Conservation (phyloP, 768 basidiomycete genomes). For the Sistotremastrum niveocremeum region DNA sequence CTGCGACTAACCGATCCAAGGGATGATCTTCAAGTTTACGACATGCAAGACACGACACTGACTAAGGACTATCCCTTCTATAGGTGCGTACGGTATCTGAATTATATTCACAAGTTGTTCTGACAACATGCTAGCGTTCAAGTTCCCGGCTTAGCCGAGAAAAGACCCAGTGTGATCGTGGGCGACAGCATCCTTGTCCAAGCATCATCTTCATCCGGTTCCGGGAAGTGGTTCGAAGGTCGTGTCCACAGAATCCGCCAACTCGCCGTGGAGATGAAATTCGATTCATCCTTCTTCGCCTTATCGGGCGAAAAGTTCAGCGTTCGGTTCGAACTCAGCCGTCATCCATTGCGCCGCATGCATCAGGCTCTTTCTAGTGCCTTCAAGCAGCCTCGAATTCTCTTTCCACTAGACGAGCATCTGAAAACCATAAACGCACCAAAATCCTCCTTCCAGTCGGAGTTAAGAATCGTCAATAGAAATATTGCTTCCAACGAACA, state of each 20-base stretch:
- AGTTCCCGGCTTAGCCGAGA: slow-evolving; percentile 43
- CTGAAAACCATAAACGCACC: slow-evolving; percentile 3
- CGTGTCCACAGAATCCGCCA: slow-evolving; percentile 38
- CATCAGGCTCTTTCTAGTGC: slow-evolving; percentile 41
- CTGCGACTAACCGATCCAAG: slow-evolving; percentile 9
- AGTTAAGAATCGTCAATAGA: slow-evolving; percentile 23
- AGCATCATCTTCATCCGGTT: slow-evolving; percentile 21
- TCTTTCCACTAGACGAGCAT: slow-evolving; percentile 33
- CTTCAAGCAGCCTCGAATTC: slow-evolving; percentile 30
- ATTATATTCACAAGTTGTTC: neutral
- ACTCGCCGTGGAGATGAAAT: slow-evolving; percentile 37
- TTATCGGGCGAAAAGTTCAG: slow-evolving; percentile 27
- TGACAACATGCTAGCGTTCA: slow-evolving; percentile 18
- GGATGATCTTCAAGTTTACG: slow-evolving; percentile 20
- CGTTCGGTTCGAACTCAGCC: slow-evolving; percentile 41
- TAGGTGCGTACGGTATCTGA: slow-evolving; percentile 20
- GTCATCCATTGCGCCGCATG: slow-evolving; percentile 41
- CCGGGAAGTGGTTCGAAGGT: slow-evolving; percentile 38
- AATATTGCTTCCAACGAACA: slow-evolving; percentile 31
- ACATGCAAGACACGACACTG: slow-evolving; percentile 26
- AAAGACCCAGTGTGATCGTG: slow-evolving; percentile 41
- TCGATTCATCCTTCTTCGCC: slow-evolving; percentile 28
- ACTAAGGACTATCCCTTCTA: slow-evolving; percentile 26
- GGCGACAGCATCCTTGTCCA: slow-evolving; percentile 36
- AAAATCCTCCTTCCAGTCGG: neutral